Conservation (phyloP, 345 rosid genomes). For the Syzygium aqueum region DNA sequence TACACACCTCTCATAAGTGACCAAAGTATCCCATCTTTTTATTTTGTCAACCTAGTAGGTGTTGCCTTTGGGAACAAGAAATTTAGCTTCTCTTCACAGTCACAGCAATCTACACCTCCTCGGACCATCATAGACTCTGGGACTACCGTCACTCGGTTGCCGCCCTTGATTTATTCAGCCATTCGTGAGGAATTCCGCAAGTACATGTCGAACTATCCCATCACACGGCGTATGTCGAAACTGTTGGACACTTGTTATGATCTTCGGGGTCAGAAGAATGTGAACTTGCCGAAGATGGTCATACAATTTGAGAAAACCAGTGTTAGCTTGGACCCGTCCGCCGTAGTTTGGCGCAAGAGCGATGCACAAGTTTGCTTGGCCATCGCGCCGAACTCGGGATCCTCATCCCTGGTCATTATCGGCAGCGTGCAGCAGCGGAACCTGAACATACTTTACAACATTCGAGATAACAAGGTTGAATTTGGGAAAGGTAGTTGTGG, state of each 20-base stretch:
- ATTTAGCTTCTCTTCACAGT: background rate
- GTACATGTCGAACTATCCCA: background rate
- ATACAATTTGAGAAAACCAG: background rate
- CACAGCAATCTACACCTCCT: background rate
- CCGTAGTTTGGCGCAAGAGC: background rate
- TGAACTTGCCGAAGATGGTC: background rate
- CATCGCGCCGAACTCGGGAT: conserved; percentile 1
- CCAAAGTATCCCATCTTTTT: background rate
- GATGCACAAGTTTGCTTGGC: conserved; percentile 19
- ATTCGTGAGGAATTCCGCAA: background rate
- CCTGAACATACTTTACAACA: conserved; percentile 5
- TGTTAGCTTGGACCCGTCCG: conserved; percentile 3
- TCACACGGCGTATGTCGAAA: background rate
- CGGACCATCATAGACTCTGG: conserved; percentile 15
- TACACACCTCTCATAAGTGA: background rate
- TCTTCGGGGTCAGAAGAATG: background rate
- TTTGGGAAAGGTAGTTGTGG: conserved; percentile 11
- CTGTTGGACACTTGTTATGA: conserved; percentile 9
- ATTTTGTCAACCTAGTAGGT: conserved; percentile 5
- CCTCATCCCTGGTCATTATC: conserved; percentile 2
- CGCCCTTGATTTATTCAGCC: background rate
- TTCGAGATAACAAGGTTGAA: background rate
- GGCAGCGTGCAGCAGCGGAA: conserved; percentile 16
- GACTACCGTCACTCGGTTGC: conserved; percentile 7
- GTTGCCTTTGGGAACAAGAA: conserved; percentile 8